phyloP scores from a whole-genome alignment of 768 basidiomycete species.

The Gelatoporia subvermispora region DNA sequence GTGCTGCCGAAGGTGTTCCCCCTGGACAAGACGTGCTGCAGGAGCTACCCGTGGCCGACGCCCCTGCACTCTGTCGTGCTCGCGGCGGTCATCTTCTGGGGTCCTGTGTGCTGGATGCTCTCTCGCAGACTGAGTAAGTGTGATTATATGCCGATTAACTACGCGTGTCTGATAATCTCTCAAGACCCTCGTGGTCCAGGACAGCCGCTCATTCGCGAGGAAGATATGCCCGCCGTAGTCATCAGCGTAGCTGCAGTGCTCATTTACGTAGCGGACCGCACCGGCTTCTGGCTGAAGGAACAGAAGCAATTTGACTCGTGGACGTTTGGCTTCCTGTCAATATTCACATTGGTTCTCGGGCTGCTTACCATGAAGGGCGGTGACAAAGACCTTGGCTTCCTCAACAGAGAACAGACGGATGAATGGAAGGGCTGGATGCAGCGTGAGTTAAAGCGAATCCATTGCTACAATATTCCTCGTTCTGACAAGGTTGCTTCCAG shows the following conservation, averaged over 20 bases:
- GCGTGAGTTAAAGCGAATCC: conserved; percentile 40
- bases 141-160: background rate
- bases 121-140: conserved; percentile 21
- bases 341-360: conserved; percentile 53
- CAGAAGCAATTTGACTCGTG: conserved; percentile 77
- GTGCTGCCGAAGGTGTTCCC: conserved; percentile 65
- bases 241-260: conserved; percentile 65
- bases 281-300: conserved; percentile 82
- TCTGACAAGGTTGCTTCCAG: conserved; percentile 32
- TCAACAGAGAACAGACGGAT: conserved; percentile 90
- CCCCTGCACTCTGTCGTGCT: conserved; percentile 52
- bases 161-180: background rate
- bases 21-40: conserved; percentile 66
- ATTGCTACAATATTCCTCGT: background rate
- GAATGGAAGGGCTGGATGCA: conserved; percentile 99
- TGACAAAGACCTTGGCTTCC: conserved; percentile 82
- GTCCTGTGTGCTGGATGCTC: conserved; percentile 43
- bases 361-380: conserved; percentile 59
- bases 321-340: conserved; percentile 58
- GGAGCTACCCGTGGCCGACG: conserved; percentile 64
- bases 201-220: conserved; percentile 26
- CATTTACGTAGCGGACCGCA: conserved; percentile 80
- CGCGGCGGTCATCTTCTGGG: conserved; percentile 40
- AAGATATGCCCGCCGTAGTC: conserved; percentile 45
- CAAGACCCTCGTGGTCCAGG: conserved; percentile 12